These are phyloP conservation scores for Eremochloa ophiuroides DNA, from an alignment of 176 grass and related monocot genomes.

Conservation along the genomic window DNA sequence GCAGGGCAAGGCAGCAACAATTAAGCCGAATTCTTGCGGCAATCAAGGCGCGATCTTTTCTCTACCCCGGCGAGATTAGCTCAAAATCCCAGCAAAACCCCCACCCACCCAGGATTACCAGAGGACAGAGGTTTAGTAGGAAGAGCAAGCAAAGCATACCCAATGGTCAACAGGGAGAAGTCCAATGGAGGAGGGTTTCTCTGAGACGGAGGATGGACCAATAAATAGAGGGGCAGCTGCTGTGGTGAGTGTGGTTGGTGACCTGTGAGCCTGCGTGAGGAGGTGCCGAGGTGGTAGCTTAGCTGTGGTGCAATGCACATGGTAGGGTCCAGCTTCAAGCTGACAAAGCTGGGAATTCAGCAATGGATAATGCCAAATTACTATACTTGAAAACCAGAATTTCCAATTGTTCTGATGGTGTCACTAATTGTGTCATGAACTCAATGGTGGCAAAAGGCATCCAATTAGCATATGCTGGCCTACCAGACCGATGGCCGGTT, in stretches of 20 bases:
- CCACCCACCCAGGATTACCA: constrained; percentile 2
- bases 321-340: constrained; percentile 18
- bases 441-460: neutral
- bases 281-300: neutral
- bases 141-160: constrained; percentile 21
- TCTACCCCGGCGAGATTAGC: neutral
- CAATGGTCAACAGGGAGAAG: neutral
- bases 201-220: constrained; percentile 13
- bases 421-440: constrained; percentile 14
- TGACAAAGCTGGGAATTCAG: neutral
- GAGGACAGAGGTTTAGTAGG: constrained; percentile 10
- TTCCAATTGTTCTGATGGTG: neutral
- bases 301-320: neutral
- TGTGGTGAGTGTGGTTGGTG: no score
- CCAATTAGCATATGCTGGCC: constrained; percentile 25
- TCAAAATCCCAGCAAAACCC: constrained; percentile 11
- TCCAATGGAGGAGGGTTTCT: constrained; percentile 22
- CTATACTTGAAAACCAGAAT: neutral
- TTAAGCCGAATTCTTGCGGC: neutral
- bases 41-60: neutral
- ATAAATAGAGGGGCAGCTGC: constrained; percentile 32
- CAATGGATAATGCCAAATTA: constrained; percentile 26
- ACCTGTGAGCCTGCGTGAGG: no score
- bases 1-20: neutral
- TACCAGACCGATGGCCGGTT: neutral